Evolutionary conservation across 805 yeast species (phyloP).

Genomic region (Grigorovia yakushimaensis): DNA sequence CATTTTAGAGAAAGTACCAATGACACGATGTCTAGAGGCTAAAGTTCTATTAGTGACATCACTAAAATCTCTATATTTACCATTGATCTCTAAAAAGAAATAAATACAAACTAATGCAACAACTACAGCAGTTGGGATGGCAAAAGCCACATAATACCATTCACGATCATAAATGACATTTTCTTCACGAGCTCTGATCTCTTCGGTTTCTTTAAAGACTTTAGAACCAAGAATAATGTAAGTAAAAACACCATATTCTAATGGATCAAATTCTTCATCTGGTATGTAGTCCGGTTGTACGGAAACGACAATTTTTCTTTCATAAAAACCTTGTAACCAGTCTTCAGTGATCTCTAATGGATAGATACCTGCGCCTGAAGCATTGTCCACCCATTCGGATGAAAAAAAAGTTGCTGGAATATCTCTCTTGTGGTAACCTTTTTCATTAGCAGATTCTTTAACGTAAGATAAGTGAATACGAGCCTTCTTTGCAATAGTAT

Average conservation of each 20-base stretch:
- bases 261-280: slow-evolving; percentile 56
- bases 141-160: slow-evolving; percentile 52
- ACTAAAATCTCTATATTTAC: slow-evolving; percentile 44
- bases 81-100: slow-evolving; percentile 48
- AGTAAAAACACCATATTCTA: slow-evolving; percentile 45
- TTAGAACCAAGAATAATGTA: slow-evolving; percentile 31
- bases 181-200: slow-evolving; percentile 34
- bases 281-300: slow-evolving; percentile 61
- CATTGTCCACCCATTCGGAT: slow-evolving; percentile 61
- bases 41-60: slow-evolving; percentile 31
- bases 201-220: slow-evolving; percentile 35
- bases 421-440: slow-evolving; percentile 47
- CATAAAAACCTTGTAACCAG: slow-evolving; percentile 52
- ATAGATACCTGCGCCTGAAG: slow-evolving; percentile 59
- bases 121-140: slow-evolving; percentile 58
- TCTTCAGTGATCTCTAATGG: slow-evolving; percentile 51
- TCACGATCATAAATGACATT: slow-evolving; percentile 38
- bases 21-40: slow-evolving; percentile 30
- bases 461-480: slow-evolving; percentile 58
- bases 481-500: slow-evolving; percentile 46
- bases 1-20: slow-evolving; percentile 32
- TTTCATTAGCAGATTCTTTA: slow-evolving; percentile 42
- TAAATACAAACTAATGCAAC: slow-evolving; percentile 56
- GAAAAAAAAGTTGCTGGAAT: slow-evolving; percentile 44
- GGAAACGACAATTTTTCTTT: slow-evolving; percentile 50